Evolutionary conservation across 371 early-diverging fungal genomes (phyloP).

Genomic region (Nematocida ausubeli): DNA sequence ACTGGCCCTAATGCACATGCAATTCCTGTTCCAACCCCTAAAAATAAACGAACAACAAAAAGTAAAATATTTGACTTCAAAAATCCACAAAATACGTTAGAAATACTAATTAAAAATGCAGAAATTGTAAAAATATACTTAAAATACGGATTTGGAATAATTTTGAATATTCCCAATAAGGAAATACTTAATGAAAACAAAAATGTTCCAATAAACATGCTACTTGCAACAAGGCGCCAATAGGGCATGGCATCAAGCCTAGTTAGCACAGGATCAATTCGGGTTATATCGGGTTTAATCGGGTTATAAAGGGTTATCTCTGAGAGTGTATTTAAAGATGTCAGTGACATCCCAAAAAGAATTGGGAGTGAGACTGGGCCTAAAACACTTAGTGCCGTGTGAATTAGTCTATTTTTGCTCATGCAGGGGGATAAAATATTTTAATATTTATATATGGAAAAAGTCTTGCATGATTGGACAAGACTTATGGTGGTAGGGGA

Average conservation of each 20-base stretch:
- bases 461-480: too few species aligned
- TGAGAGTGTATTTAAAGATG: neutral
- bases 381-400: neutral
- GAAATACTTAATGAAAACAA: neutral
- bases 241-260: neutral
- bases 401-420: neutral
- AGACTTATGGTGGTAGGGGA: too few species aligned
- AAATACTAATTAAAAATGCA: neutral
- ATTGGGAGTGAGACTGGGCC: constrained; percentile 29
- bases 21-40: constrained; percentile 33
- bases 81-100: neutral
- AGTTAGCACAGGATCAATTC: neutral
- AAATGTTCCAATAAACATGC: neutral
- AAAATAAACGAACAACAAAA: neutral
- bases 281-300: too few species aligned
- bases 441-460: neutral
- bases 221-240: neutral
- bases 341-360: constrained; percentile 51
- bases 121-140: constrained; percentile 10
- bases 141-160: neutral
- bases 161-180: neutral
- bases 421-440: neutral
- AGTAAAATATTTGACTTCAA: neutral
- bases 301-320: neutral
- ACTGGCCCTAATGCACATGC: constrained; percentile 28